Base-by-base conservation (phyloP, 306 rosid species). In the Coriaria nepalensis region DNA sequence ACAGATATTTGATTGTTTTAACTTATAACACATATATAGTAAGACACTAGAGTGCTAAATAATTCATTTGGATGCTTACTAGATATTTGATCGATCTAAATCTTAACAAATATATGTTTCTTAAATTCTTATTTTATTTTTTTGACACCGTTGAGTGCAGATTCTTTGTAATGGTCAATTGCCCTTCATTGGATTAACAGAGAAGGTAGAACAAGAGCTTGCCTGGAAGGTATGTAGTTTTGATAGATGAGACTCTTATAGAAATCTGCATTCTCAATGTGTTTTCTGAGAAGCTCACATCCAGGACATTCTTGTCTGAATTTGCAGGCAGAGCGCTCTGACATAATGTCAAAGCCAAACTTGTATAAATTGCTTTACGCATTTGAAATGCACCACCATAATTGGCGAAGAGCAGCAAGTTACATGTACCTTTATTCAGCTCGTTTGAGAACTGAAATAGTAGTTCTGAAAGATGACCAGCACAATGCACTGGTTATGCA, bases 171-270 rank as follows among this genome's bases (percentile, higher is more conserved):
- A 84, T 45, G 84, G 80, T 73, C 78, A 77, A 63, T 82, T 90
- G 51, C 97, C 97, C 38, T 83, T 76, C 63, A 77, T 79, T 73
- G 95, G 95, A 63, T 76, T 90, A 58, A 75, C 65, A 62, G 97
- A 84, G 66, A 90, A 79, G 70, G 90, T 84, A n/a, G 97, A 90
- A 72, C 93, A 84, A 61, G 97, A 90, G 84, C 95, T 90, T 73
- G 73, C 77, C 39, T 73, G 93, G 93, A 90, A 90, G 97, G 97
- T 88, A 70, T 60, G 15, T 62, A 43, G 55, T 50, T 45, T 59
- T 35, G 45, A 43, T 38, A 35, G 41, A 62, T 41, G n/a, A 37
- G 9, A 53, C 44, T 33, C 45, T 56, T n/a, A 2, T 35, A 42
- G 33, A 40, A 8, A 44, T 55, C 60, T 44, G 38, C 61, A 40